Evolutionary conservation across 106 monocot genomes (phyloP).

Genomic region (Acorus gramineus): DNA sequence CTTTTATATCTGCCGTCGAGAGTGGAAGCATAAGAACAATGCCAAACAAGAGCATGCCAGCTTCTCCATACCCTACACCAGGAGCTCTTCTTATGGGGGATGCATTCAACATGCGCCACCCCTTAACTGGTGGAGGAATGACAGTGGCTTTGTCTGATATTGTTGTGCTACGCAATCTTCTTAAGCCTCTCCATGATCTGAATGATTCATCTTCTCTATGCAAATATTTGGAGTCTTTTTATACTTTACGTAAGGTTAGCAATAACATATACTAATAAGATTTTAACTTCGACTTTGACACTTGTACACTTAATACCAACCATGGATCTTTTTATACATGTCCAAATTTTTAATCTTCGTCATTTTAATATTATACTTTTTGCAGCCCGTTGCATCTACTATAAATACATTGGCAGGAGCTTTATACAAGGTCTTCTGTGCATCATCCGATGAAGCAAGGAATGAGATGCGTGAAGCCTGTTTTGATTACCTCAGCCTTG

Average conservation of each 20-base stretch:
- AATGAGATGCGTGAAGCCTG: constrained; percentile 86
- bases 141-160: constrained; percentile 89
- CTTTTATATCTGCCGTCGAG: constrained; percentile 60
- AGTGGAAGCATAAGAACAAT: constrained; percentile 72
- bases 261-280: neutral
- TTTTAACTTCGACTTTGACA: no score
- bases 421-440: constrained; percentile 73
- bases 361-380: neutral
- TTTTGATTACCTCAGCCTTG: constrained; percentile 91
- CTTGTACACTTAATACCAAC: no score
- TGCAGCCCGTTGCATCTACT: constrained; percentile 90
- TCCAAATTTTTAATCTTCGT: neutral
- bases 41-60: constrained; percentile 91
- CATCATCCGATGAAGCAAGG: constrained; percentile 63
- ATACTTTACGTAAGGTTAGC: constrained; percentile 76
- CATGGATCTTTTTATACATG: no score
- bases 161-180: constrained; percentile 60
- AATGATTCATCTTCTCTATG: constrained; percentile 67
- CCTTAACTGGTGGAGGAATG: constrained; percentile 97
- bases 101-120: constrained; percentile 98
- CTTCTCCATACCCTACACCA: constrained; percentile 73
- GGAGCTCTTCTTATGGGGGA: constrained; percentile 91
- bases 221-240: constrained; percentile 90
- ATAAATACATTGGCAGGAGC: constrained; percentile 95
- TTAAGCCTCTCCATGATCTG: constrained; percentile 64